Evolutionary conservation across 2,329 filamentous ascomycete species (phyloP).

Genomic region (Didymella glomerata): DNA sequence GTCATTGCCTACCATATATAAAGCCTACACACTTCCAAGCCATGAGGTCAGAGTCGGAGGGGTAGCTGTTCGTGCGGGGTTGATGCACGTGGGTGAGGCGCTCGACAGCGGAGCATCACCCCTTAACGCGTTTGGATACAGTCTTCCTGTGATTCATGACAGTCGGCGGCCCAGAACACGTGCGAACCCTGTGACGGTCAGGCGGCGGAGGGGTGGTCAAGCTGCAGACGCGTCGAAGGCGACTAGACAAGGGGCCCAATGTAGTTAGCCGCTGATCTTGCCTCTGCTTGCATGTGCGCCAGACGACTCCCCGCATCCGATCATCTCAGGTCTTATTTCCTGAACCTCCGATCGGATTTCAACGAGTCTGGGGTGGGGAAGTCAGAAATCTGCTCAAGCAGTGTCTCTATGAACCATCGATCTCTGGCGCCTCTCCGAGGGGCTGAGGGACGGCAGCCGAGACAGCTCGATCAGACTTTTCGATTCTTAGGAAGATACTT

Average conservation of each 20-base stretch:
- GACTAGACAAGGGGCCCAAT: neutral
- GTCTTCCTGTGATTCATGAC: slow-evolving; percentile 11
- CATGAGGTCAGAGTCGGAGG: slow-evolving; percentile 23
- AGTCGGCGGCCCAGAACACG: slow-evolving; percentile 1
- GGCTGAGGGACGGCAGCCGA: too few species aligned
- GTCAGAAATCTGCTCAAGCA: neutral
- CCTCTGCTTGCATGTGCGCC: neutral
- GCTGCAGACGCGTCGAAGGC: slow-evolving; percentile 13
- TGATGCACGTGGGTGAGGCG: slow-evolving; percentile 18
- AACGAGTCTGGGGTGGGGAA: accelerated
- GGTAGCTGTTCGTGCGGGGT: slow-evolving; percentile 24
- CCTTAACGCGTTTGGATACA: slow-evolving; percentile 5
- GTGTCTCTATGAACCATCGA: neutral
- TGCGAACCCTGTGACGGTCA: slow-evolving; percentile 2
- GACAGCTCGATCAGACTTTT: too few species aligned
- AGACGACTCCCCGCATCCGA: slow-evolving; percentile 11
- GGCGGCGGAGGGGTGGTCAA: slow-evolving; percentile 9
- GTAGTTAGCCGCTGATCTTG: slow-evolving; percentile 14
- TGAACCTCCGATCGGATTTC: neutral
- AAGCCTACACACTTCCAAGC: slow-evolving; percentile 7
- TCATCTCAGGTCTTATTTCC: neutral
- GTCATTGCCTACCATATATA: slow-evolving; percentile 11
- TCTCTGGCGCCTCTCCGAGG: neutral
- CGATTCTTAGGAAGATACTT: too few species aligned
- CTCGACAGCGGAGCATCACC: slow-evolving; percentile 9